A percentile compares a stretch with the other conserved stretches of the same genome.
phyloP scores from a whole-genome alignment of 2,329 filamentous ascomycete genomes.

The Aspergillus fijiensis region DNA sequence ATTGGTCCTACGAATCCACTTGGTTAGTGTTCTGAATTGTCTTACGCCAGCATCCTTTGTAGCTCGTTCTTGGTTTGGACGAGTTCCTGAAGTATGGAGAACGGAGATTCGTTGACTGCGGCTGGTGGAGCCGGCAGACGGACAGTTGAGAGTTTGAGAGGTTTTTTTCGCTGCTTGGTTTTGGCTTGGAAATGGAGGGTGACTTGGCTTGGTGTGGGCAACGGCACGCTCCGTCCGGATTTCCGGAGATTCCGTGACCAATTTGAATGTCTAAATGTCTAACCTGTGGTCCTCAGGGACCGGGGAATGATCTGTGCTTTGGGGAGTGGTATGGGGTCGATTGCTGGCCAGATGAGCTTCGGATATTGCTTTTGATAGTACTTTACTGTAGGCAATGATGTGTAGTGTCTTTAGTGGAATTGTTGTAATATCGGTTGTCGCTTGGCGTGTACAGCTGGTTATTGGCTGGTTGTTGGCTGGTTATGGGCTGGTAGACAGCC shows the following conservation, averaged over 20 bases:
- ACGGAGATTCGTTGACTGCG: background rate
- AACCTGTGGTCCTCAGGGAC: background rate
- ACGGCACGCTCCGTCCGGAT: background rate
- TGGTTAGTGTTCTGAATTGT: background rate
- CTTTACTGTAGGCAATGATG: background rate
- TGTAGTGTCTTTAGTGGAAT: background rate
- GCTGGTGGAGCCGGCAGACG: background rate
- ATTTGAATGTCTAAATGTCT: constrained; percentile 3
- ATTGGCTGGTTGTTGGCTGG: too few relatives aligned
- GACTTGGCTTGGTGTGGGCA: background rate
- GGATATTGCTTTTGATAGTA: background rate
- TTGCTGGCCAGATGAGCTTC: background rate
- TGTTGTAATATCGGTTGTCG: background rate
- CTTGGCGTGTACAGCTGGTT: background rate
- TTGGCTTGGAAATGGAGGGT: too few relatives aligned
- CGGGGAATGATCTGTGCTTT: constrained; percentile 6
- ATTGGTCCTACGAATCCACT: background rate
- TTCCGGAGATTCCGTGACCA: background rate
- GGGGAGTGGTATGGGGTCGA: constrained; percentile 5
- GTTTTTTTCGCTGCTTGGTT: too few relatives aligned
- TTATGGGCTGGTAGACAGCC: too few relatives aligned
- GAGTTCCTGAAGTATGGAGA: background rate
- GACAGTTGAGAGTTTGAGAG: background rate
- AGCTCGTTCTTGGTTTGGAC: background rate
- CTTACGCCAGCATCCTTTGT: background rate